phyloP scores from a whole-genome alignment of 2,329 filamentous ascomycete genomes.

The Escovopsis weberi region DNA sequence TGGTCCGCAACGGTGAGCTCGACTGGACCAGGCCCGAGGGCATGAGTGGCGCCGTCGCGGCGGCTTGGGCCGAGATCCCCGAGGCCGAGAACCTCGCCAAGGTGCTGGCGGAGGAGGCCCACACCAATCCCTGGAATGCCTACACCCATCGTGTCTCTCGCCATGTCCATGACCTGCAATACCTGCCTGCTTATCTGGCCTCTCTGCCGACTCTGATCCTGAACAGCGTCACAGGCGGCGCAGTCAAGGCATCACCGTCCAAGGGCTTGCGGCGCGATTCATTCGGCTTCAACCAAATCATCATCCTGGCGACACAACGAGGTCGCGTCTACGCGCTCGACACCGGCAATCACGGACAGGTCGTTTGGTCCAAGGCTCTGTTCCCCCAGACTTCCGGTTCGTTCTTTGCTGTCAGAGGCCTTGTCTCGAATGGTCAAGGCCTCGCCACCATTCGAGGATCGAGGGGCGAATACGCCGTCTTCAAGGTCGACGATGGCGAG shows the following conservation, averaged over 20 bases:
- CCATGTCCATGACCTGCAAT: conserved; percentile 63
- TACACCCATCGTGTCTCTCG: conserved; percentile 78
- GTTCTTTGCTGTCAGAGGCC: conserved; percentile 52
- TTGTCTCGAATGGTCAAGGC: conserved; percentile 43
- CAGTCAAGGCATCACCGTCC: conserved; percentile 25
- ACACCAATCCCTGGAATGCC: conserved; percentile 65
- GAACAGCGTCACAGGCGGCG: conserved; percentile 46
- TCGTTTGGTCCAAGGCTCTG: conserved; percentile 62
- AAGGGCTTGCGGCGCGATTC: conserved; percentile 46
- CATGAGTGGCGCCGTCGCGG: conserved; percentile 64
- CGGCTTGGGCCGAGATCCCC: conserved; percentile 65
- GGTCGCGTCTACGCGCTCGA: conserved; percentile 73
- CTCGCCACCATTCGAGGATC: conserved; percentile 43
- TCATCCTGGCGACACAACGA: conserved; percentile 64
- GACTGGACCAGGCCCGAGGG: conserved; percentile 75
- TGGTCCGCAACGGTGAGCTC: conserved; percentile 68
- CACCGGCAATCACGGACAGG: conserved; percentile 54
- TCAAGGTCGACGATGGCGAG: conserved; percentile 39
- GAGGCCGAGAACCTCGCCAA: conserved; percentile 61
- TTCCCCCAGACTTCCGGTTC: conserved; percentile 39
- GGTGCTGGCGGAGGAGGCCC: conserved; percentile 72
- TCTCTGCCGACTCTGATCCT: conserved; percentile 55
- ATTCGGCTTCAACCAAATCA: conserved; percentile 81
- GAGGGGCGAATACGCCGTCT: conserved; percentile 46
- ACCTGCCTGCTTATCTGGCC: conserved; percentile 60